Base-by-base conservation (phyloP, 768 basidiomycete species). In the Mycena maculata region DNA sequence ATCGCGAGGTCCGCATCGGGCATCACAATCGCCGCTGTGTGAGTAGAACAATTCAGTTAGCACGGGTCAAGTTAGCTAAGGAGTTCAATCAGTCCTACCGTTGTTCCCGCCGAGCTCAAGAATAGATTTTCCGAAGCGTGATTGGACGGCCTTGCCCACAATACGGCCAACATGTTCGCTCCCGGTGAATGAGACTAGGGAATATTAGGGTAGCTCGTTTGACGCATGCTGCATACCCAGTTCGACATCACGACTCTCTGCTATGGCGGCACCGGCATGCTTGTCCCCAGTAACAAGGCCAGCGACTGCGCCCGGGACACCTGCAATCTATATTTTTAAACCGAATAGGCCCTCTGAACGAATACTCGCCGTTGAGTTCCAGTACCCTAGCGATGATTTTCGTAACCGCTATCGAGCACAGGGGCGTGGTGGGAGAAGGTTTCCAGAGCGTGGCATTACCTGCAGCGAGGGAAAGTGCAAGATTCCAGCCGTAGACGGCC, bases 381-480 rank as follows among this genome's bases (percentile, higher is more conserved):
- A 99, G 83, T 16, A 98, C 92, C 31, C 82, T 76, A 22, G 94
- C 84, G 27, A 99, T 83, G 72, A 98, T 93, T 75, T 88, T 90
- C 25, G 94, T 96, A 25, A 95, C 87, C 0, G 96, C 97, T 63
- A 99, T 92, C n/a, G 95, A 86, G 76, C 91, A 96, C 38, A 97
- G 79, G 4, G 96, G 91, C 0, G 96, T 98, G 3, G 86, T 92
- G 2, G 91, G 94, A 0, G 95, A 92, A 9, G 96, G 96, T 76
- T 98, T 98, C 96, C 96, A 98, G 49, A 99, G 77, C 0, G 95
- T 96, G 2, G 95, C 91, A 77, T 99, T 98, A 20, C 96, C 96
- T 30, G 93, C 92, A 2, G 93, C 91, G 63, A 98, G 80, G 5
- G 95, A 93, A 25, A 98, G 84, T 2, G 95, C 87, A 54, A 97